A percentile compares a stretch with the other conserved stretches of the same genome.
phyloP scores from a whole-genome alignment of 192 early-diverging fungal species.

The Coemansia sp. region DNA sequence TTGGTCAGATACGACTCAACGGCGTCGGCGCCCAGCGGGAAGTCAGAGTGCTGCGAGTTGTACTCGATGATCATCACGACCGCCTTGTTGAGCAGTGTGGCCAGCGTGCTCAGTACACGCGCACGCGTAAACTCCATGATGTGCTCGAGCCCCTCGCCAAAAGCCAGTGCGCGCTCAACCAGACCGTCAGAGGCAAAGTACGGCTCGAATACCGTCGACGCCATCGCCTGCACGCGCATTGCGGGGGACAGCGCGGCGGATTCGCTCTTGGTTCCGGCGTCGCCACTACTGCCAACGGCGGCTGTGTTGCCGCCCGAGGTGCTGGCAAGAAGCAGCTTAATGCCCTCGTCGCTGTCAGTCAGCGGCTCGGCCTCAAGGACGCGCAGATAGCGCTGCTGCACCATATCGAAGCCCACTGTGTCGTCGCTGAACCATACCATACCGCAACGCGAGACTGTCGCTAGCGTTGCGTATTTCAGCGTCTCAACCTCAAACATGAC shows the following conservation, averaged over 20 bases:
- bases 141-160: constrained; percentile 74
- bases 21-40: constrained; percentile 79
- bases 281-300: constrained; percentile 23
- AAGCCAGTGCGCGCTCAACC: constrained; percentile 65
- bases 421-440: constrained; percentile 99
- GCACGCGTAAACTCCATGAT: constrained; percentile 97
- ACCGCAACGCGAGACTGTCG: constrained; percentile 98
- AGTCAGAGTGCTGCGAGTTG: constrained; percentile 89
- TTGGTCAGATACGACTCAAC: constrained; percentile 78
- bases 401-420: constrained; percentile 76
- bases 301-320: constrained; percentile 17
- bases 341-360: constrained; percentile 77
- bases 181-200: constrained; percentile 73
- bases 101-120: constrained; percentile 80
- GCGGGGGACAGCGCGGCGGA: constrained; percentile 53
- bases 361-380: constrained; percentile 68
- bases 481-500: constrained; percentile 99
- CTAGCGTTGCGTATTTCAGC: constrained; percentile 95
- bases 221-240: constrained; percentile 69
- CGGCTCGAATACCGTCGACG: constrained; percentile 68
- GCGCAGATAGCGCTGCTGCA: constrained; percentile 78
- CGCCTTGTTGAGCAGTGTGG: constrained; percentile 87
- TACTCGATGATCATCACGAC: constrained; percentile 83
- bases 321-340: neutral
- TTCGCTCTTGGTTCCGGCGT: constrained; percentile 37